Conservation (phyloP, 768 basidiomycete genomes). For the Mycena haematopus region DNA sequence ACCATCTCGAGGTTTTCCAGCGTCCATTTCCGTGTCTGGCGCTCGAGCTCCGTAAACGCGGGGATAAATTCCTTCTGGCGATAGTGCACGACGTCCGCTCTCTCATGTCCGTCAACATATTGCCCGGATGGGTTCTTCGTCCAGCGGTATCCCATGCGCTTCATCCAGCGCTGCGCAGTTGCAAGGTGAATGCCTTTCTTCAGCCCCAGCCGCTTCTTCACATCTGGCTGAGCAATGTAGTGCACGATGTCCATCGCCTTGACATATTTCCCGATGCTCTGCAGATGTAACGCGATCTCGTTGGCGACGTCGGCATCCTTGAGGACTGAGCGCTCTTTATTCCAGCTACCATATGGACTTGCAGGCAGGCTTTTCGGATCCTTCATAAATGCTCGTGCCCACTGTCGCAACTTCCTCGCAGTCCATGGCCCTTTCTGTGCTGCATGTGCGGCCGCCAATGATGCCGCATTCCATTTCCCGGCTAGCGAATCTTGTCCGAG, state of each 20-base stretch:
- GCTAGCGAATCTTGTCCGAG: background rate
- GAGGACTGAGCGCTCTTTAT: background rate
- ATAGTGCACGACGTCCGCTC: slow-evolving; percentile 42
- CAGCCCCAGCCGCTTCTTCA: slow-evolving; percentile 13
- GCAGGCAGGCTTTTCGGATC: background rate
- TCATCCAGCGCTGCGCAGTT: slow-evolving; percentile 39
- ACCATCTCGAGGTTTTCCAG: slow-evolving; percentile 15
- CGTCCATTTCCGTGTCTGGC: slow-evolving; percentile 4
- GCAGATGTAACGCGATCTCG: background rate
- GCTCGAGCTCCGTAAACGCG: slow-evolving; percentile 20
- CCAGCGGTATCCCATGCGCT: slow-evolving; percentile 25
- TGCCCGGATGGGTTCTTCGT: slow-evolving; percentile 28
- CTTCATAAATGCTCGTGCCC: background rate
- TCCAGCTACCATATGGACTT: background rate
- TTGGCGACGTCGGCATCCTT: background rate
- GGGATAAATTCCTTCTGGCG: slow-evolving; percentile 35
- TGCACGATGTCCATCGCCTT: background rate
- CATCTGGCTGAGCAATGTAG: background rate
- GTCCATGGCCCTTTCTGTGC: background rate
- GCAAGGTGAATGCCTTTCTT: slow-evolving; percentile 30
- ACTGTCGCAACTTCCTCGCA: background rate
- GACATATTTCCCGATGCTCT: background rate
- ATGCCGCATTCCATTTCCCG: background rate
- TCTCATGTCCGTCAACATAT: slow-evolving; percentile 43
- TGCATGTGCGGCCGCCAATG: background rate